Evolutionary conservation across 768 basidiomycete species (phyloP).

Genomic region (Psilocybe cubensis): DNA sequence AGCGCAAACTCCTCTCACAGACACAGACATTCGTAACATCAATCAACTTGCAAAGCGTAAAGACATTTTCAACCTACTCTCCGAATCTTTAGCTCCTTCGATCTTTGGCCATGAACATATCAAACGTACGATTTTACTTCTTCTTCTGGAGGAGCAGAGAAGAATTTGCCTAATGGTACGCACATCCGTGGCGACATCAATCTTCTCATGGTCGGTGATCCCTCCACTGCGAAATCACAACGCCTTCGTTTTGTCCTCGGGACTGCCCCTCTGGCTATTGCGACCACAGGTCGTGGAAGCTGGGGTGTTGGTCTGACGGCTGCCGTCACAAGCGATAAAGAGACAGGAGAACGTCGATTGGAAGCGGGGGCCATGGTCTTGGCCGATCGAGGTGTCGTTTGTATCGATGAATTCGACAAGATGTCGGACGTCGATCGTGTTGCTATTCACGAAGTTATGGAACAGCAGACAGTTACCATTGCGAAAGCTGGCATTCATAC

Average conservation of each 20-base stretch:
- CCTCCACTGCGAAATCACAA: slow-evolving; percentile 98
- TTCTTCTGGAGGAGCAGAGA: slow-evolving; percentile 95
- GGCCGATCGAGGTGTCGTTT: slow-evolving; percentile 97
- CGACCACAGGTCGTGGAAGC: slow-evolving; percentile 95
- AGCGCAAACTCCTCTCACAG: slow-evolving; percentile 89
- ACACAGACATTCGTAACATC: slow-evolving; percentile 93
- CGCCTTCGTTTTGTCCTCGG: slow-evolving; percentile 94
- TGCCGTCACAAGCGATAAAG: slow-evolving; percentile 97
- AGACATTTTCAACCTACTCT: slow-evolving; percentile 87
- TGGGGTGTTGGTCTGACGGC: slow-evolving; percentile 99
- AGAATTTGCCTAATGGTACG: slow-evolving; percentile 96
- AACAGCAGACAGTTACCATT: slow-evolving; percentile 99
- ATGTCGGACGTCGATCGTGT: slow-evolving; percentile 99
- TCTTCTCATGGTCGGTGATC: slow-evolving; percentile 98
- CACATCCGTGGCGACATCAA: slow-evolving; percentile 99
- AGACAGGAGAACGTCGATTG: slow-evolving; percentile 94
- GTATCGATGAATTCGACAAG: slow-evolving; percentile 99
- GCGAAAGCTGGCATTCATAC: slow-evolving; percentile 99
- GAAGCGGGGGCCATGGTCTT: slow-evolving; percentile 99
- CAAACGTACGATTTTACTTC: slow-evolving; percentile 90
- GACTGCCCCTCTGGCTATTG: slow-evolving; percentile 96
- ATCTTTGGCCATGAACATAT: slow-evolving; percentile 97
- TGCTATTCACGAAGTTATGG: slow-evolving; percentile 99
- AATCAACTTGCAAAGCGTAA: slow-evolving; percentile 90
- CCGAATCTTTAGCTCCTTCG: slow-evolving; percentile 94